A percentile compares a stretch with the other conserved stretches of the same genome.
These are phyloP conservation scores for Cokeromyces recurvatus DNA, from an alignment of 371 early-diverging fungal species.

Conservation along the genomic window DNA sequence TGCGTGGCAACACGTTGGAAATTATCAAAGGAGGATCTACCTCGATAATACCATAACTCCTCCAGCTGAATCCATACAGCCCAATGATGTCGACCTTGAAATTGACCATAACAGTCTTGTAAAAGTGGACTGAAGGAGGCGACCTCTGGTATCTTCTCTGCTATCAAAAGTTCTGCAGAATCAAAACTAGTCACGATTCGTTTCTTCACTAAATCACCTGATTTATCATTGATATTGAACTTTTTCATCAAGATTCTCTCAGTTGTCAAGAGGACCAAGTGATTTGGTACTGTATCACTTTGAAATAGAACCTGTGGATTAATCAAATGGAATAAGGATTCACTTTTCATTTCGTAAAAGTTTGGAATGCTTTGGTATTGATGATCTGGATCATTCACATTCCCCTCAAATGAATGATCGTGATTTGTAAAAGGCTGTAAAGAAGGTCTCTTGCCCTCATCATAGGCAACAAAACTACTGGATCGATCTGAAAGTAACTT, in stretches of 20 bases:
- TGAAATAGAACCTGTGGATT: conserved; percentile 63
- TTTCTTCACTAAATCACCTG: conserved; percentile 55
- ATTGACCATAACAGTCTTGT: conserved; percentile 43
- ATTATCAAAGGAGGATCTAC: conserved; percentile 30
- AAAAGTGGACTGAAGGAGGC: conserved; percentile 21
- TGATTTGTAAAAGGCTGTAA: too few species aligned
- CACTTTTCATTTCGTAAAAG: conserved; percentile 39
- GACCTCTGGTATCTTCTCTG: conserved; percentile 17
- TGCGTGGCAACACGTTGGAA: conserved; percentile 64
- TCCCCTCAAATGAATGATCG: too few species aligned
- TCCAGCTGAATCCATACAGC: conserved; percentile 86
- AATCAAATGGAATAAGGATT: conserved; percentile 49
- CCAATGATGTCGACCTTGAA: conserved; percentile 57
- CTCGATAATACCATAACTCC: conserved; percentile 45
- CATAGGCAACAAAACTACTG: conserved; percentile 39
- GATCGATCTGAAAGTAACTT: conserved; percentile 45
- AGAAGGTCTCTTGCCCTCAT: conserved; percentile 37
- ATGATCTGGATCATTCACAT: conserved; percentile 35
- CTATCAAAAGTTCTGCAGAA: conserved; percentile 69
- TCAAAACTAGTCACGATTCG: conserved; percentile 60
- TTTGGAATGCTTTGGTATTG: conserved; percentile 35
- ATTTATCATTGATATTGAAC: conserved; percentile 46
- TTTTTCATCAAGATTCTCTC: conserved; percentile 51
- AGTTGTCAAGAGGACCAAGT: conserved; percentile 48
- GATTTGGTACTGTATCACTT: conserved; percentile 20